phyloP scores from a whole-genome alignment of 2,329 filamentous ascomycete species.

The Lachnellula subtilissima region DNA sequence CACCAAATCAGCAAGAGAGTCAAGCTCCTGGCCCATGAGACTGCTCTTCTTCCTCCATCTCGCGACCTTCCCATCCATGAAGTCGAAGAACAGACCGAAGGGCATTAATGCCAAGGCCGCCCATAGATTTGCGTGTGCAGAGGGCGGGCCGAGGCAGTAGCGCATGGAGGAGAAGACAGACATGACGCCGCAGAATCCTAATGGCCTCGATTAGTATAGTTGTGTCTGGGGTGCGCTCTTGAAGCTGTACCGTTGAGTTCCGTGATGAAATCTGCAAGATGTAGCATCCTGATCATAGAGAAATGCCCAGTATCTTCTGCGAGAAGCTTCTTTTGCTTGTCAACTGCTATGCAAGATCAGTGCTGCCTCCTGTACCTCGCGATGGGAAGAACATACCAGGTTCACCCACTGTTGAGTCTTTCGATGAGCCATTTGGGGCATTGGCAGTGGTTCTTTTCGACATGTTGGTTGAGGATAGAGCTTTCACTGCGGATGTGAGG shows the following conservation, averaged over 20 bases:
- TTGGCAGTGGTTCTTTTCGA: slow-evolving; percentile 55
- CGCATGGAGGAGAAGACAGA: slow-evolving; percentile 93
- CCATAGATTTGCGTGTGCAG: slow-evolving; percentile 67
- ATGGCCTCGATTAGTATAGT: background rate
- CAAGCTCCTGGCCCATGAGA: slow-evolving; percentile 95
- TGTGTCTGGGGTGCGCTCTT: background rate
- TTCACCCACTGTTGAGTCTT: slow-evolving; percentile 38
- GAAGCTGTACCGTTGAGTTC: slow-evolving; percentile 63
- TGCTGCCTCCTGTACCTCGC: background rate
- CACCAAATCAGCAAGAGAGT: slow-evolving; percentile 93
- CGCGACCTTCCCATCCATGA: slow-evolving; percentile 95
- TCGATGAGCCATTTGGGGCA: slow-evolving; percentile 45
- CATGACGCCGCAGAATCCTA: slow-evolving; percentile 85
- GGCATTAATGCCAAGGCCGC: slow-evolving; percentile 82
- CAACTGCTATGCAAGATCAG: slow-evolving; percentile 45
- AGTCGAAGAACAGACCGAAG: slow-evolving; percentile 93
- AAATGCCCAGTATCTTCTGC: slow-evolving; percentile 70
- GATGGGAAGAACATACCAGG: slow-evolving; percentile 35
- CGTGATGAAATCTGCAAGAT: slow-evolving; percentile 80
- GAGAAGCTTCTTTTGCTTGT: slow-evolving; percentile 74
- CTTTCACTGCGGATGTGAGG: background rate
- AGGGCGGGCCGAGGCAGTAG: slow-evolving; percentile 74
- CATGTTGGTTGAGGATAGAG: slow-evolving; percentile 41
- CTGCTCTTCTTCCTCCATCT: slow-evolving; percentile 96
- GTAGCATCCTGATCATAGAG: slow-evolving; percentile 61